Percentiles rank a stretch among this genome's conserved stretches.
phyloP scores from a whole-genome alignment of 163 green algal species.

The Trebouxiophyceae sp. region DNA sequence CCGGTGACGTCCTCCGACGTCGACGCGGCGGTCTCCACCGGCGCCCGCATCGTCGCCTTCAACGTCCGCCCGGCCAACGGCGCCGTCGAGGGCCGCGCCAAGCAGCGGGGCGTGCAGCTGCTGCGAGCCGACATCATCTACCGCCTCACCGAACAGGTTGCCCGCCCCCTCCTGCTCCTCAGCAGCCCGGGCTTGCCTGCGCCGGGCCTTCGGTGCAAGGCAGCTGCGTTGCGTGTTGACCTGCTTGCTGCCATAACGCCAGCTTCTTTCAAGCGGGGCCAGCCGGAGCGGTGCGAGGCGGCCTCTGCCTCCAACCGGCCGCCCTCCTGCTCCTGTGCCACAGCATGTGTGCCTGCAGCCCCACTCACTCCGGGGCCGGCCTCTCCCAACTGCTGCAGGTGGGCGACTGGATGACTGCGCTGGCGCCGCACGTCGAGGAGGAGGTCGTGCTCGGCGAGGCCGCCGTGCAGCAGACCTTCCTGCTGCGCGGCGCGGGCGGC shows the following conservation, averaged over 20 bases:
- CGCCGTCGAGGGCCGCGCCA: constrained; percentile 10
- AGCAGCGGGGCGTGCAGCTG: constrained; percentile 39
- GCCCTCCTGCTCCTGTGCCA: not conserved
- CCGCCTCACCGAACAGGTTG: constrained; percentile 77
- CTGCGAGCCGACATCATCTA: constrained; percentile 78
- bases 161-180: too few species aligned
- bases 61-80: constrained; percentile 39
- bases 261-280: too few species aligned
- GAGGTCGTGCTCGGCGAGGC: constrained; percentile 54
- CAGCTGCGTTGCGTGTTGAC: too few species aligned
- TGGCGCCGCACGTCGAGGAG: constrained; percentile 30
- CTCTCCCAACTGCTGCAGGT: constrained; percentile 26
- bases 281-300: too few species aligned
- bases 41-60: constrained; percentile 73
- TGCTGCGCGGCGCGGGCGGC: constrained; percentile 17
- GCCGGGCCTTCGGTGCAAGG: too few species aligned
- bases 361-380: too few species aligned
- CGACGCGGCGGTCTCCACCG: constrained; percentile 56
- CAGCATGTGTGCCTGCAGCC: not conserved
- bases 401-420: constrained; percentile 37
- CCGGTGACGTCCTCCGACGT: constrained; percentile 71
- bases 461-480: constrained; percentile 48
- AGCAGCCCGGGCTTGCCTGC: too few species aligned
- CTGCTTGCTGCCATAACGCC: too few species aligned
- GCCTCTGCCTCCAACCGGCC: not conserved